These are phyloP conservation scores for Schizothecium vesticola DNA, from an alignment of 495 filamentous ascomycete species.

Conservation along the genomic window DNA sequence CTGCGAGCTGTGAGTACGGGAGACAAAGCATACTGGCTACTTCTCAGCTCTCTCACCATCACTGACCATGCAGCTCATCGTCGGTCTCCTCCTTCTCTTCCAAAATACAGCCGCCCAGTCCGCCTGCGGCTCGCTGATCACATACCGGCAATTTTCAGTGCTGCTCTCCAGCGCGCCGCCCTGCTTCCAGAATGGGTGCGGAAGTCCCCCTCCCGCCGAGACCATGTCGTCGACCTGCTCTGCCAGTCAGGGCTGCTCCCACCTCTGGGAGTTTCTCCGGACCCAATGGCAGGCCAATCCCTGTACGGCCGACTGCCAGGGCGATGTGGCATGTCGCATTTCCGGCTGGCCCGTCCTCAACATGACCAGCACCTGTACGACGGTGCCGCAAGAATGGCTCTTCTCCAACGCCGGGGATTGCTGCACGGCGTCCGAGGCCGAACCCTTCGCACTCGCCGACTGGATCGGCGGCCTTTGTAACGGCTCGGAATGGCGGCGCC, in stretches of 20 bases:
- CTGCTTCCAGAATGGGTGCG: slow-evolving; percentile 3
- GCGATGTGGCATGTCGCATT: slow-evolving; percentile 5
- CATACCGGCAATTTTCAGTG: slow-evolving; percentile 3
- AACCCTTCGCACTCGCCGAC: slow-evolving; percentile 7
- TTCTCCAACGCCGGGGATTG: slow-evolving; percentile 8
- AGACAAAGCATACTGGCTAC: too few species aligned
- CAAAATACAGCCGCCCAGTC: background rate
- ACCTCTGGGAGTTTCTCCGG: slow-evolving; percentile 3
- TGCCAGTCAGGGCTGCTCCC: background rate
- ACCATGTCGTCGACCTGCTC: slow-evolving; percentile 6
- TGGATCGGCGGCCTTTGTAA: slow-evolving; percentile 3
- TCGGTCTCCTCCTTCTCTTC: too few species aligned
- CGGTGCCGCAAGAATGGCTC: slow-evolving; percentile 2
- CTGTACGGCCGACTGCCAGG: background rate
- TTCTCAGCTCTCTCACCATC: too few species aligned
- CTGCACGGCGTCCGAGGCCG: background rate
- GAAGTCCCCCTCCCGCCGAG: background rate
- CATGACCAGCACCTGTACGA: background rate
- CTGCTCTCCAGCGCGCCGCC: background rate
- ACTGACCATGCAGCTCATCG: too few species aligned
- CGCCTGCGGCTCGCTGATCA: slow-evolving; percentile 4
- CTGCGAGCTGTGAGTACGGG: too few species aligned
- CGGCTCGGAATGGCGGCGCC: slow-evolving; percentile 4
- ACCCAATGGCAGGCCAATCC: background rate
- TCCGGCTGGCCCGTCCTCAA: slow-evolving; percentile 7